Base-by-base conservation (phyloP, 768 basidiomycete genomes). In the Lentinula aciculospora region DNA sequence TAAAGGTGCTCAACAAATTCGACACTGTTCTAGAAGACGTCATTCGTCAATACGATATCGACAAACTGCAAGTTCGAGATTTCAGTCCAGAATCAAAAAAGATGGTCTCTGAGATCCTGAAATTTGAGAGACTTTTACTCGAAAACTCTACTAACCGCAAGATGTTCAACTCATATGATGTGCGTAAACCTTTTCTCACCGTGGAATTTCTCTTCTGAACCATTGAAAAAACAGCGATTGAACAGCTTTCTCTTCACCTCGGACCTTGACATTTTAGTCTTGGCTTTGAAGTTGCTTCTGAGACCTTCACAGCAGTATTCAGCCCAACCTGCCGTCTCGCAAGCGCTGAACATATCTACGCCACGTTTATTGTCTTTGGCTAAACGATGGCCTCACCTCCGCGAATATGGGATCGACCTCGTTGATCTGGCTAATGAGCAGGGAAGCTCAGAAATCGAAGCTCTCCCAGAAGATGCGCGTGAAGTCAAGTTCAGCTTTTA, bases 91-190 rank as follows among this genome's bases (percentile, higher is more conserved):
- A 76, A 42, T 86, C 85, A 25, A 95, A 94, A 77, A 80, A 80
- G 58, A 76, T 84, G 2, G 69, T 98, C 12, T 83, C 86, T 61
- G 86, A 89, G 68, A 88, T 99, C 62, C 81, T 99, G 60, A 80
- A 85, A 63, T 94, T 99, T 62, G 86, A 94, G 74, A 82, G 91
- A 61, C 73, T 98, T 37, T 74, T 99, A 53, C 77, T 99, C 66
- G 97, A 98, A 74, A 97, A 98, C 70, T 96, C 94, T 47, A 99
- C 97, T 39, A 98, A 96, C 69, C 79, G 97, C 66, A 98, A 98
- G 76, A 90, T 94, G 58, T 99, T 88, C 73, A 86, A 83, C 60
- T 96, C 94, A 3, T 99, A 97, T 72, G 97, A 99, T 69, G 96
- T 98, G 72, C 72, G 94, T 76, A n/a, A 47, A 54, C 55, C 45